Base-by-base conservation (phyloP, 2,329 filamentous ascomycete genomes). In the Ambrosiella cleistominuta region DNA sequence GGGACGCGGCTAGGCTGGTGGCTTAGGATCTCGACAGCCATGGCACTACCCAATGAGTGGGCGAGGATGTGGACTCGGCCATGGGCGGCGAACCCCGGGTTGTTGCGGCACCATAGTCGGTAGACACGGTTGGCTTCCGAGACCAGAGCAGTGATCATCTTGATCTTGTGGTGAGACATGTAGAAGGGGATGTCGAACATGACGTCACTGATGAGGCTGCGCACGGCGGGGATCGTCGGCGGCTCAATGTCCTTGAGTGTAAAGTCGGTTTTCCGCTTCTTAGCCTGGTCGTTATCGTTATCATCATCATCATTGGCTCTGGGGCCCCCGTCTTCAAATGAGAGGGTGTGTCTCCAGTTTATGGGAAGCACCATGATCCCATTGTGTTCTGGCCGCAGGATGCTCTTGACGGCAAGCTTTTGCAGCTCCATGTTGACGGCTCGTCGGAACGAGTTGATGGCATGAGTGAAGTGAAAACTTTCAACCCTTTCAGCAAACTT, bases 131-230 rank as follows among this genome's bases (percentile, higher is more conserved):
- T 98, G 7, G 93, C 91, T 71, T 98, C 93, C 60, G 78, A 79
- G 45, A 95, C 83, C 53, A 96, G 82, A 1, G 93, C 90, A 49
- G 83, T 78, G 55, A 95, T 86, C 90, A 98, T 97, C 69, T 89
- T 95, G 3, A 84, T 80, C 66, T 97, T 95, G 70, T 97, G 91
- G 60, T 94, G 86, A 0, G 91, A 97, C 71, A 98, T 83, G 71
- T 97, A 98, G 67, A 95, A 97, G 0, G 93, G 93, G 54, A 98
- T 91, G 67, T 98, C 93, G 54, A 97, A 84, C 88, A 98, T 96
- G 64, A 98, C 88, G 68, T 98, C 93, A 47, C 87, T 94, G 61
- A 98, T 94, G 67, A 98, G 82, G 66, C 86, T 88, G 51, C 93
- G 83, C n/a, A 98, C 85, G 0, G 88, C 89, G 0, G 91, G 90